Base-by-base conservation (phyloP, 371 early-diverging fungal species). In the Nematocida sp. region DNA sequence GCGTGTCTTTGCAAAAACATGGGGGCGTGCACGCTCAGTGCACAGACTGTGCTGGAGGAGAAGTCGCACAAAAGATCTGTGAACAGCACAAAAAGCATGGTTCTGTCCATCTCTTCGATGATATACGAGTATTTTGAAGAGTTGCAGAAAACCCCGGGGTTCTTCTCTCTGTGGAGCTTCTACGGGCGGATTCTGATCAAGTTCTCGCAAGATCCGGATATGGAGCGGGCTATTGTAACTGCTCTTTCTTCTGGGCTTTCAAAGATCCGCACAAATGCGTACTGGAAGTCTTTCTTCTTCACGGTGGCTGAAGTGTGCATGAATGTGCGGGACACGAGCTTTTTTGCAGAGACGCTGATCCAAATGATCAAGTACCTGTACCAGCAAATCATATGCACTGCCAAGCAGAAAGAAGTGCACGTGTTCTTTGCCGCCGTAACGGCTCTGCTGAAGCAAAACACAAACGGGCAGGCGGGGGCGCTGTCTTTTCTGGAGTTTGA, bases 401-500 rank as follows among this genome's bases (percentile, higher is more conserved):
- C 17, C 15, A 43, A 34, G 2, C 8, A 48, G 17, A 40, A 34
- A 27, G 48, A 70, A 36, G 23, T 34, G 5, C 3, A n/a, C 15
- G 21, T 11, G 13, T 60, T 62, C 37, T 57, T 70, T 38, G 56
- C 41, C 2, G 43, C 53, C 11, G 38, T 60, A 19, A 49, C 58
- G 11, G 34, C 36, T 15, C 1, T 62, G 3, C 38, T 62, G 21
- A 70, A 60, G 4, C 54, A 50, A 13, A 62, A 34, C 48, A 31
- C 23, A 37, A 41, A 49, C 11, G 19, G 7, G 50, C 45, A 40
- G 7, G 21, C 17, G 0, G 15, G 49, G 5, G 29, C 11, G n/a
- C 48, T 70, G 0, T 29, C 62, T 5, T 60, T 60, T 32, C 48
- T 70, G 19, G 74, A 70, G 38, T 57, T 46, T 52, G 74, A 70